Evolutionary conservation across 345 rosid species (phyloP), one percentile per base, ranked within the genome.

Genomic region (Acer yangbiense): DNA sequence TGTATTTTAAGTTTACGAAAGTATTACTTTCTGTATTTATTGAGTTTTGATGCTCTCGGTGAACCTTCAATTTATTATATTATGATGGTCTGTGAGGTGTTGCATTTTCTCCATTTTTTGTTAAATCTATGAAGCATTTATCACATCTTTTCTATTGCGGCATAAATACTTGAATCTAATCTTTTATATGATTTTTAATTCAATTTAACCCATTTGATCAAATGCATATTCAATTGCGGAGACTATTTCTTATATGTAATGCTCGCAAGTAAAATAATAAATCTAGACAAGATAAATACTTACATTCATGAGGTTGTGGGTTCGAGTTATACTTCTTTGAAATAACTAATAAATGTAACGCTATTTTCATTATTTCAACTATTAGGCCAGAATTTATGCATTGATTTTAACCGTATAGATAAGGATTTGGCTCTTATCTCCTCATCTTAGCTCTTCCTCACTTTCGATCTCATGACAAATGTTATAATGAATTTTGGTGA

Each of bases 1-100:
- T 82, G 71, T 77, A 75, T 71, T 52, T 54, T 54, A 54, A 43
- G 43, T 66, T 66, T 39, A 54, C 13, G 39, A 66, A 71, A 71
- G 52, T 66, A 29, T 75, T 75, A 50, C 17, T 44, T 21, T 63
- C 76, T 48, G 70, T 64, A 74, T 48, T 54, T 65, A 48, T 9
- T 6, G 44, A 48, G 18, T 64, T 7, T 64, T 20, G 7, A 65
- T 29, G 69, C 63, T 14, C 58, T 2, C 0, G 68, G 16, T 12
- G 27, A 65, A 9, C 52, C 65, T 66, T 67, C 48, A 65, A 35
- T 52, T 27, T 65, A 23, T 50, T 52, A 12, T 75, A 35, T 16
- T 48, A 74, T 12, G 41, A 25, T 48, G 62, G 7, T 74, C 68
- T 8, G 20, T 55, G 8, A 41, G 11, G 17, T 32, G 71, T 75